Percentiles rank a stretch among this genome's conserved stretches.
Conservation (phyloP, 305 asterid genomes). For the Plantago lanceolata region DNA sequence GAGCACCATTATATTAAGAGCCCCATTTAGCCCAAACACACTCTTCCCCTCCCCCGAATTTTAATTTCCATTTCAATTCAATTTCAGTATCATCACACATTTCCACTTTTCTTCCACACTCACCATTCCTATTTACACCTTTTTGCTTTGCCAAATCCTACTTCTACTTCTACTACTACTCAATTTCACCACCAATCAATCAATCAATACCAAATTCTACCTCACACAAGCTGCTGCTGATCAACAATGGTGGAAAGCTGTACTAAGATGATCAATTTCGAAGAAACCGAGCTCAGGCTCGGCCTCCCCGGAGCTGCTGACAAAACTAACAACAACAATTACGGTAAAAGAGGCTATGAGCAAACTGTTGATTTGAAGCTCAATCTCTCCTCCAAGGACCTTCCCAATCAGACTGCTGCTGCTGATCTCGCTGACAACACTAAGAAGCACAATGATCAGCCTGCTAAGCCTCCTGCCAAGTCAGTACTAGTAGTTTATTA, state of each 20-base stretch:
- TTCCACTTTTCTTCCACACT: not conserved
- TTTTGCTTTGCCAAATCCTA: not conserved
- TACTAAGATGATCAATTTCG: slow-evolving; percentile 27
- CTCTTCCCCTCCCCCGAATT: slow-evolving; percentile 23
- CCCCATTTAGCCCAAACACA: slow-evolving; percentile 32
- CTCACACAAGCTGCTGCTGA: not conserved
- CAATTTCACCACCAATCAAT: not conserved
- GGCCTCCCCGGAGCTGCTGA: slow-evolving; percentile 52
- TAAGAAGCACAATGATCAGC: slow-evolving; percentile 13
- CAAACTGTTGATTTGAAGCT: slow-evolving; percentile 55
- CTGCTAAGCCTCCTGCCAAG: slow-evolving; percentile 54
- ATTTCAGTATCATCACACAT: slow-evolving; percentile 3
- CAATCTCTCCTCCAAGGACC: slow-evolving; percentile 28
- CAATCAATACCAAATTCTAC: not conserved
- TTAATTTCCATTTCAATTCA: not conserved
- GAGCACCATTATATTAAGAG: slow-evolving; percentile 17
- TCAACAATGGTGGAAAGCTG: slow-evolving; percentile 36
- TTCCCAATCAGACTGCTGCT: not conserved
- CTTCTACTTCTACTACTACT: not conserved
- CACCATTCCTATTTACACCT: not conserved
- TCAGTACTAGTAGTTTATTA: slow-evolving; percentile 6
- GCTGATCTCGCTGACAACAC: slow-evolving; percentile 17
- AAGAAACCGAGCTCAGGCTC: slow-evolving; percentile 69
- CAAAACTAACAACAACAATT: slow-evolving; percentile 23
- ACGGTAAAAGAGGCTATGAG: slow-evolving; percentile 41